These are phyloP conservation scores for Blastocystis sp. DNA, from an alignment of 352 stramenopile species.

Conservation along the genomic window DNA sequence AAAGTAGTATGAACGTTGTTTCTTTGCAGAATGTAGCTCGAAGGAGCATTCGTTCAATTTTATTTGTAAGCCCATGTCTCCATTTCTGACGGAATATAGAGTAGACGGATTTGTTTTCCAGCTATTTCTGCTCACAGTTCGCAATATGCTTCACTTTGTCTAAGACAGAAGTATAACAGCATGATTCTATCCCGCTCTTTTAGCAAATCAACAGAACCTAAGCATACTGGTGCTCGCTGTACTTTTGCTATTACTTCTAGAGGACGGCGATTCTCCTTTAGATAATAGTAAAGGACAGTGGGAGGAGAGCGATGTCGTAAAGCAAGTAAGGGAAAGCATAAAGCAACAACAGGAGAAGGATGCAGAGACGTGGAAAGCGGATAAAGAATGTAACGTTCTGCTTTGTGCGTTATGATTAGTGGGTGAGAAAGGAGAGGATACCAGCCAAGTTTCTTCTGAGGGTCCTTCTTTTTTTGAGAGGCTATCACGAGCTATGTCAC, in stretches of 20 bases:
- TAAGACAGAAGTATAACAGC: neutral
- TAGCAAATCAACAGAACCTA: neutral
- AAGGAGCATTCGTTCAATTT: neutral
- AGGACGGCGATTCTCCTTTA: neutral
- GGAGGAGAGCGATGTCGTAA: neutral
- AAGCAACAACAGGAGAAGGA: conserved; percentile 31
- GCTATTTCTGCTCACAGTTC: conserved; percentile 9
- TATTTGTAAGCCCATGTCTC: too few species aligned
- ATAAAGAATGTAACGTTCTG: neutral
- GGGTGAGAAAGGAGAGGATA: too few species aligned
- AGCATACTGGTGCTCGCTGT: neutral
- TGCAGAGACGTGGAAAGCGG: neutral
- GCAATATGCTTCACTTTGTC: neutral
- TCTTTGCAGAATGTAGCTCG: neutral
- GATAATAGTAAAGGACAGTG: neutral
- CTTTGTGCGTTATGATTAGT: neutral
- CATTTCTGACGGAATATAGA: neutral
- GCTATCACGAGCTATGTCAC: too few species aligned
- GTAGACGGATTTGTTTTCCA: neutral
- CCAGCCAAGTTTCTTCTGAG: too few species aligned
- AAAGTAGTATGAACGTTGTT: neutral
- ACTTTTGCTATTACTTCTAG: neutral
- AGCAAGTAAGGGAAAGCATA: conserved; percentile 36
- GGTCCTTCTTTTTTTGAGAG: too few species aligned
- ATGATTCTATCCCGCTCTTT: neutral